Evolutionary conservation across 1,139 yeast genomes (phyloP).

Genomic region (Magnusiomyces paraingens): DNA sequence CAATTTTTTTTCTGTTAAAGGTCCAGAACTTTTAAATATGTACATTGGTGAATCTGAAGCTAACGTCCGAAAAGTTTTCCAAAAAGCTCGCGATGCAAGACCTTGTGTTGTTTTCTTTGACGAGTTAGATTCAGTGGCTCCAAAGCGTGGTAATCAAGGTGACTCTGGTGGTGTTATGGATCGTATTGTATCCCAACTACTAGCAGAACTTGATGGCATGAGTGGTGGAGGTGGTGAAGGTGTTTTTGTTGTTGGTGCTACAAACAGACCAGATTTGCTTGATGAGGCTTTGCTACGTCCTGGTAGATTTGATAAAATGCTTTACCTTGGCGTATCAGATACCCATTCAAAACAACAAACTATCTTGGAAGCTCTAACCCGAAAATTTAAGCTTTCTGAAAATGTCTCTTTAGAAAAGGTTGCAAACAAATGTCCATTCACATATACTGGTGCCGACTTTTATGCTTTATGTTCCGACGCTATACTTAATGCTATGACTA

Average conservation of each 20-base stretch:
- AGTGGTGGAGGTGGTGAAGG: constrained; percentile 82
- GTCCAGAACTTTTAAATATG: constrained; percentile 93
- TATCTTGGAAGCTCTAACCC: constrained; percentile 78
- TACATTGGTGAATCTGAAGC: constrained; percentile 98
- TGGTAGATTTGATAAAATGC: constrained; percentile 92
- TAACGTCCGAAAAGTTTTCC: constrained; percentile 88
- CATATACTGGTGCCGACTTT: constrained; percentile 95
- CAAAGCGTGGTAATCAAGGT: constrained; percentile 96
- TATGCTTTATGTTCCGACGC: constrained; percentile 94
- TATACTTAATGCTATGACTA: constrained; percentile 90
- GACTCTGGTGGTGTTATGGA: constrained; percentile 99
- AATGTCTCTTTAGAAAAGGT: constrained; percentile 55
- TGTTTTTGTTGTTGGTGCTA: constrained; percentile 95
- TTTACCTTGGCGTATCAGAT: constrained; percentile 87
- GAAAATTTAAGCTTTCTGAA: constrained; percentile 61
- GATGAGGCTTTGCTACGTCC: constrained; percentile 94
- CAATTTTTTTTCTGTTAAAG: constrained; percentile 91
- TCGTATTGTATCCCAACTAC: constrained; percentile 86
- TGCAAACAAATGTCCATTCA: constrained; percentile 73
- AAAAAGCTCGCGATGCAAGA: constrained; percentile 88
- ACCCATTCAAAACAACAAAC: constrained; percentile 84
- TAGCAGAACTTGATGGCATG: constrained; percentile 96
- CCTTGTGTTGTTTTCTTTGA: constrained; percentile 97
- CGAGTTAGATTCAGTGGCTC: constrained; percentile 96
- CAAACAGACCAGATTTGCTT: constrained; percentile 87